Evolutionary conservation across 306 rosid genomes (phyloP), one percentile per base, ranked within the genome.

Genomic region (Inga oerstediana): DNA sequence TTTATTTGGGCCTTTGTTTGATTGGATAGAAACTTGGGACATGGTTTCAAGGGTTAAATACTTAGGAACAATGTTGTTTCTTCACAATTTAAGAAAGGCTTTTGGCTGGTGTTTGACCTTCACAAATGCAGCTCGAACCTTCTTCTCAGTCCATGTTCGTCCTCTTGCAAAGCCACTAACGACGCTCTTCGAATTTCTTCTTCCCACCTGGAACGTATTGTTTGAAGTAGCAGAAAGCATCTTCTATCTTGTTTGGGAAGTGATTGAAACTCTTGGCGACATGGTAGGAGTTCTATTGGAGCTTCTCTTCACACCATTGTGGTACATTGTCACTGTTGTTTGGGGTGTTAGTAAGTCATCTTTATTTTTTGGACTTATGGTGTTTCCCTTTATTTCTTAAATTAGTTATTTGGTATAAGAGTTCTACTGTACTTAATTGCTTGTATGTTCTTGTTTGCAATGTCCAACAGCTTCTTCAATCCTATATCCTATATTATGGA

Each of bases 11-110:
- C 99, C 99, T 27, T 91, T 96, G 68, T 88, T 96, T 61, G 98
- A 93, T 89, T 96, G 98, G 98, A 93, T 96, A 80, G 99, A 96
- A 85, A 90, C 91, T 81, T 92, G 98, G 99, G 97, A 93, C 79
- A 96, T 96, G 99, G 88, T 96, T 84, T 89, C 99, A 65, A 87
- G 99, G 92, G 89, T 96, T 78, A 93, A 90, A 78, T 96, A 93
- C 87, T 87, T 96, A 80, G 99, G 99, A 89, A 96, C 99, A 70
- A 93, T 96, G 98, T 85, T 96, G 80, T 96, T 96, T 87, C 88
- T 96, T 64, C 99, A 96, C 81, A 87, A 96, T 87, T 85, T 91
- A 83, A 92, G 94, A 84, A 96, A 93, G 85, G 97, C 90, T 84
- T 70, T 93, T 84, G 81, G 87, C 75, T 96, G 98, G 97, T 91